Evolutionary conservation across 2,329 filamentous ascomycete genomes (phyloP), one percentile per base, ranked within the genome.

Genomic region (Cercospora sp.): DNA sequence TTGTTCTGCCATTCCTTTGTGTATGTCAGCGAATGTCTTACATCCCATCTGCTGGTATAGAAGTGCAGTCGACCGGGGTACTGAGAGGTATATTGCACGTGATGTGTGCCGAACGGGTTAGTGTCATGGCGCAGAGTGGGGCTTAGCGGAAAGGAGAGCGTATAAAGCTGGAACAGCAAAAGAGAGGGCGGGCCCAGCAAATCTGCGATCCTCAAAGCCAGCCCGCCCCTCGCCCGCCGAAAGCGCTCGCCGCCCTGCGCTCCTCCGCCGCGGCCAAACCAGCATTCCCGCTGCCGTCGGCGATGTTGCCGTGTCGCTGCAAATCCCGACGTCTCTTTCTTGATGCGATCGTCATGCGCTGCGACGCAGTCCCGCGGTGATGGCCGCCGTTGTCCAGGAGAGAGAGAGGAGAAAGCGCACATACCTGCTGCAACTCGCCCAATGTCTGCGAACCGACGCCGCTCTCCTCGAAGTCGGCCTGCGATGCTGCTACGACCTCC

Each of bases 391-490:
- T 9, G 26, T 30, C 20, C 42, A 16, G 51, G 45, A 48, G 53
- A 62, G 53, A 62, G 60, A 5, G 39, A 60, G 8, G 31, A 51
- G 55, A 58, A 65, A 26, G 23, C 66, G 67, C 67, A 76, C 73
- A 87, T 85, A 98, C 94, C 88, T 90, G 87, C 81, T 90, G 90
- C 85, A 99, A 84, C 80, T 97, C 92, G 73, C 94, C 89, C 76
- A 99, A 83, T 62, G 94, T 94, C 74, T 87, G 85, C 79, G 94
- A 91, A 75, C 96, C 93, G 72, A 98, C 91, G 75, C 95, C 95
- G 75, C 91, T 93, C 82, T 99, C 95, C 80, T 99, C 95, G 79
- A 99, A 98, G 81, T 98, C 95, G 77, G 94, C 91, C 77, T 92
- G 88, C 77, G 94, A 97, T 73, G 79, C 78, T 60, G 76, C 73